Percentiles rank a stretch among this genome's conserved stretches.
phyloP scores from a whole-genome alignment of 257 asterid species.

The Solanum microdontum region DNA sequence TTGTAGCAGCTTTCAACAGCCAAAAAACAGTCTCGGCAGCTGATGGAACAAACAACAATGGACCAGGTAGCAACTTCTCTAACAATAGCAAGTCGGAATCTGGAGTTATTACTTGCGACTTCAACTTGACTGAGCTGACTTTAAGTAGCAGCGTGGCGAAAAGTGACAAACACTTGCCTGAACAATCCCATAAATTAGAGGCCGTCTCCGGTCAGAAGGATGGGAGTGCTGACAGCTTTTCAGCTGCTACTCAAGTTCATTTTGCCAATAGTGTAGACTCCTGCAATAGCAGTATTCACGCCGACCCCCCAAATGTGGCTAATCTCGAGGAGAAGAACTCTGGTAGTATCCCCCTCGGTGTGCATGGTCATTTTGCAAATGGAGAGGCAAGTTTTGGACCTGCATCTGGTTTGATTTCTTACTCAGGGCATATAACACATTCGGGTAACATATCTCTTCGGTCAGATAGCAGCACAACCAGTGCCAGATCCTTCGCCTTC shows the following conservation, averaged over 20 bases:
- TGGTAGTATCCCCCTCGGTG: background rate
- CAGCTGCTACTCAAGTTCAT: background rate
- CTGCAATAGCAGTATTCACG: slow-evolving; percentile 6
- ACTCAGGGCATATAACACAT: slow-evolving; percentile 26
- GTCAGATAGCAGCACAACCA: slow-evolving; percentile 55
- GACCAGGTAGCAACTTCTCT: slow-evolving; percentile 10
- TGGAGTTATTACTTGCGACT: slow-evolving; percentile 34
- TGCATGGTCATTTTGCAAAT: slow-evolving; percentile 7
- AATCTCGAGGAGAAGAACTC: slow-evolving; percentile 1
- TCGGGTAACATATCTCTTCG: slow-evolving; percentile 43
- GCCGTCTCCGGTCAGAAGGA: background rate
- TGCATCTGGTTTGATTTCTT: slow-evolving; percentile 3
- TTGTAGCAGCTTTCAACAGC: background rate
- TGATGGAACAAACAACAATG: background rate
- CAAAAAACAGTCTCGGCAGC: background rate
- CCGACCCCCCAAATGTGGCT: slow-evolving; percentile 1
- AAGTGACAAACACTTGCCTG: background rate
- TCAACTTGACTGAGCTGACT: slow-evolving; percentile 19
- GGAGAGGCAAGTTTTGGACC: slow-evolving; percentile 44
- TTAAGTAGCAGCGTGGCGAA: background rate
- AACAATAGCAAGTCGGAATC: slow-evolving; percentile 34
- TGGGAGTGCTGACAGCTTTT: background rate
- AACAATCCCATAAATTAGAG: background rate
- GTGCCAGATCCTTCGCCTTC: slow-evolving; percentile 53
- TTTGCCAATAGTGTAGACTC: background rate